Evolutionary conservation across 169 alveolate genomes (phyloP).

Genomic region (Eimeria sp.): DNA sequence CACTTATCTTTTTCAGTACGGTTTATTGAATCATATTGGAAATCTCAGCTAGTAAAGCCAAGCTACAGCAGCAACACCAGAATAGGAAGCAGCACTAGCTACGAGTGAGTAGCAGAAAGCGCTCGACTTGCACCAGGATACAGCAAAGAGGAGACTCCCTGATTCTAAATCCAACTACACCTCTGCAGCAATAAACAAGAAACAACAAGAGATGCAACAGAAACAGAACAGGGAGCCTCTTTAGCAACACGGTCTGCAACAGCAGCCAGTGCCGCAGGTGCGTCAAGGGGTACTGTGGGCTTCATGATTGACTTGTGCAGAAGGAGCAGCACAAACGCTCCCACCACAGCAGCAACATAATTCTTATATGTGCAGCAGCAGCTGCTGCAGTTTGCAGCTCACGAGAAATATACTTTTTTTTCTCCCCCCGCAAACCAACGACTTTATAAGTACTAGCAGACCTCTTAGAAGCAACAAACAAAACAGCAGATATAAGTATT

Average conservation of each 20-base stretch:
- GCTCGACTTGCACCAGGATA: not conserved
- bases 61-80: not conserved
- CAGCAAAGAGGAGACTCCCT: not conserved
- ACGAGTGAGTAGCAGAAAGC: not conserved
- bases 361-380: not conserved
- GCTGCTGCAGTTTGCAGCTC: not conserved
- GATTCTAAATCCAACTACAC: not conserved
- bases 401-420: too few relatives aligned
- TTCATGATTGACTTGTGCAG: not conserved
- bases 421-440: not conserved
- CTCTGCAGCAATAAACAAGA: not conserved
- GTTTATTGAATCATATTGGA: too few relatives aligned
- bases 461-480: not conserved
- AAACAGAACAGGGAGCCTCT: not conserved
- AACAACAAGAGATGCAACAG: not conserved
- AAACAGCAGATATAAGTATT: not conserved
- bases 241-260: not conserved
- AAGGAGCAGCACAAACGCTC: not conserved
- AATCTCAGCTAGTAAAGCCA: too few relatives aligned
- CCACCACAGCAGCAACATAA: not conserved
- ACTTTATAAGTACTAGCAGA: not conserved
- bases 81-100: too few relatives aligned
- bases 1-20: too few relatives aligned
- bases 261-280: not conserved
- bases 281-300: not conserved